Conservation (phyloP, 169 alveolate genomes). For the Amoebophrya sp. region DNA sequence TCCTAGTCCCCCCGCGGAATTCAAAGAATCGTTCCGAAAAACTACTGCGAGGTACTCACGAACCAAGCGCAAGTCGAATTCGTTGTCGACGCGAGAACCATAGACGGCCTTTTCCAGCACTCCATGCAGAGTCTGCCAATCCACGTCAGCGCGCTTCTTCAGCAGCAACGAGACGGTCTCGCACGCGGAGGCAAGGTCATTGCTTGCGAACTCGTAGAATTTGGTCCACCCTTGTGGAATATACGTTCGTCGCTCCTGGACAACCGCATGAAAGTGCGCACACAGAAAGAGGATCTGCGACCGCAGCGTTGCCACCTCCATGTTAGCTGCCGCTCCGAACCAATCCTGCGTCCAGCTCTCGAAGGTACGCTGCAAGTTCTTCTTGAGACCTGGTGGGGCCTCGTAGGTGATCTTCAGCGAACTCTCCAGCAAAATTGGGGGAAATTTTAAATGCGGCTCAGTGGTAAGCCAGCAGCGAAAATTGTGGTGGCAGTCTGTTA, state of each 20-base stretch:
- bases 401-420: constrained; percentile 77
- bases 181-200: constrained; percentile 77
- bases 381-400: constrained; percentile 88
- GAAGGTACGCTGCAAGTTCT: constrained; percentile 74
- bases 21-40: constrained; percentile 52
- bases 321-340: constrained; percentile 42
- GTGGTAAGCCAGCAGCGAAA: constrained; percentile 84
- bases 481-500: constrained; percentile 58
- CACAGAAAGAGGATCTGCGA: constrained; percentile 70
- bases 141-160: constrained; percentile 43
- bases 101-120: constrained; percentile 79
- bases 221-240: constrained; percentile 90
- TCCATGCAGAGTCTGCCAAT: constrained; percentile 78
- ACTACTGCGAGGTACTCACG: constrained; percentile 68
- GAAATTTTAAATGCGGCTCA: constrained; percentile 81
- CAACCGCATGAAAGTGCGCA: constrained; percentile 82
- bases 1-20: constrained; percentile 27
- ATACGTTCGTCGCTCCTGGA: constrained; percentile 80
- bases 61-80: constrained; percentile 73
- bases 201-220: constrained; percentile 81
- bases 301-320: constrained; percentile 50
- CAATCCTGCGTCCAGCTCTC: constrained; percentile 62
- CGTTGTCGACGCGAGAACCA: constrained; percentile 87
- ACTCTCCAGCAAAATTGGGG: constrained; percentile 74
- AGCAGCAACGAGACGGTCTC: constrained; percentile 63